Percentiles rank a stretch among this genome's conserved stretches.
Conservation (phyloP, 495 filamentous ascomycete species). For the Xylaria telfairii region DNA sequence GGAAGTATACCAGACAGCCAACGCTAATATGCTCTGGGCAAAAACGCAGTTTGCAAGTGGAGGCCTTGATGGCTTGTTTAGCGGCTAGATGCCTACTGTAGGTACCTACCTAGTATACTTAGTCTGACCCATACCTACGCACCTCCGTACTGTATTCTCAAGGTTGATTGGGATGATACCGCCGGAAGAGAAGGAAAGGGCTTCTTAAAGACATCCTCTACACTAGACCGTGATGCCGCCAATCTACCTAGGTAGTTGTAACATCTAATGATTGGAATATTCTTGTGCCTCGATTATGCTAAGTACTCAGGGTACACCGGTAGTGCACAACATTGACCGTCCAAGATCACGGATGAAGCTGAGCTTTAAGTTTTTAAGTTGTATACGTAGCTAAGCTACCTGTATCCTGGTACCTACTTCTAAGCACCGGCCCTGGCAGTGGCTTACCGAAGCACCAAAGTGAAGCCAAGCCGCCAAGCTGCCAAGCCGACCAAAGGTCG, state of each 20-base stretch:
- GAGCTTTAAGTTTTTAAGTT: too few relatives aligned
- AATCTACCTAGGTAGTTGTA: too few relatives aligned
- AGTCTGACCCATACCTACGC: background rate
- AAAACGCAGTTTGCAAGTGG: background rate
- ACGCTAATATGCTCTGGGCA: constrained; percentile 6
- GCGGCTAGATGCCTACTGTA: constrained; percentile 1
- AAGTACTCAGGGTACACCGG: background rate
- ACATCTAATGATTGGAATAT: background rate
- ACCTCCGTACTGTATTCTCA: background rate
- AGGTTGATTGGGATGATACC: background rate
- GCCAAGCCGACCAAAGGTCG: constrained; percentile 22
- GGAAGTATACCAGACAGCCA: background rate
- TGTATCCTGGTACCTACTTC: background rate
- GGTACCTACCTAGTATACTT: too few relatives aligned
- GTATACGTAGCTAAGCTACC: too few relatives aligned
- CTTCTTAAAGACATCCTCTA: background rate
- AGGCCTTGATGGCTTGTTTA: constrained; percentile 9
- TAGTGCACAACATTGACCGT: background rate
- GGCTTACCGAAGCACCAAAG: constrained; percentile 11
- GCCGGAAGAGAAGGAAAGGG: background rate
- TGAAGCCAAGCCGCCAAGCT: constrained; percentile 10
- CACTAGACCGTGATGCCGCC: background rate
- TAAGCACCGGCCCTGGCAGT: background rate
- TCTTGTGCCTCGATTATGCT: background rate
- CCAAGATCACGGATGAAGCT: background rate